These are phyloP conservation scores for Coemansia sp. DNA, from an alignment of 192 early-diverging fungal genomes.

Conservation along the genomic window DNA sequence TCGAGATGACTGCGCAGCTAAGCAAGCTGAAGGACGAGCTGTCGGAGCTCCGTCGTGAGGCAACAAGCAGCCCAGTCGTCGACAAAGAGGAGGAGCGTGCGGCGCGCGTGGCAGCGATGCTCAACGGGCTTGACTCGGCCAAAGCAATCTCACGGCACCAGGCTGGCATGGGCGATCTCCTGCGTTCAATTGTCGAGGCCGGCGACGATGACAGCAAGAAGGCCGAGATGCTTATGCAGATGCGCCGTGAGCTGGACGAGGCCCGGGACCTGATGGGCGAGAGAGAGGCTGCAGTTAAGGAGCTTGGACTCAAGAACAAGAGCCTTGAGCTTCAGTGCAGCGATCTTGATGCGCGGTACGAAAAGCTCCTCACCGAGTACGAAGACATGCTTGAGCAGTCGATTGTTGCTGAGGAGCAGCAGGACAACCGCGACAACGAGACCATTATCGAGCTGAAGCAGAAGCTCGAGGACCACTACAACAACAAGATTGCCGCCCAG, in stretches of 20 bases:
- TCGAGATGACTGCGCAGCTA: constrained; percentile 72
- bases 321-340: constrained; percentile 15
- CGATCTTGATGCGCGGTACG: constrained; percentile 49
- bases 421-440: constrained; percentile 51
- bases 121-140: constrained; percentile 47
- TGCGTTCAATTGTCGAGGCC: constrained; percentile 53
- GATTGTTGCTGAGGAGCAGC: constrained; percentile 55
- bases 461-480: constrained; percentile 85
- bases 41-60: constrained; percentile 53
- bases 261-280: constrained; percentile 24
- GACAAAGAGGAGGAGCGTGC: constrained; percentile 63
- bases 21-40: constrained; percentile 73
- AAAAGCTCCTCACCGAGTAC: constrained; percentile 51
- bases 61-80: constrained; percentile 7
- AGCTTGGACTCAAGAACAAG: constrained; percentile 27
- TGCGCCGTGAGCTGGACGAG: constrained; percentile 52
- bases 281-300: constrained; percentile 15
- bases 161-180: constrained; percentile 51
- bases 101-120: constrained; percentile 52
- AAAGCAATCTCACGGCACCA: constrained; percentile 54
- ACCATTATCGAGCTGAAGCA: constrained; percentile 81
- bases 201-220: constrained; percentile 51
- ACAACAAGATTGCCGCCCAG: constrained; percentile 73
- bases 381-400: constrained; percentile 58
- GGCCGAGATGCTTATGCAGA: constrained; percentile 45